Conservation (phyloP, 1,139 yeast species). For the Pneumocystis sp. region DNA sequence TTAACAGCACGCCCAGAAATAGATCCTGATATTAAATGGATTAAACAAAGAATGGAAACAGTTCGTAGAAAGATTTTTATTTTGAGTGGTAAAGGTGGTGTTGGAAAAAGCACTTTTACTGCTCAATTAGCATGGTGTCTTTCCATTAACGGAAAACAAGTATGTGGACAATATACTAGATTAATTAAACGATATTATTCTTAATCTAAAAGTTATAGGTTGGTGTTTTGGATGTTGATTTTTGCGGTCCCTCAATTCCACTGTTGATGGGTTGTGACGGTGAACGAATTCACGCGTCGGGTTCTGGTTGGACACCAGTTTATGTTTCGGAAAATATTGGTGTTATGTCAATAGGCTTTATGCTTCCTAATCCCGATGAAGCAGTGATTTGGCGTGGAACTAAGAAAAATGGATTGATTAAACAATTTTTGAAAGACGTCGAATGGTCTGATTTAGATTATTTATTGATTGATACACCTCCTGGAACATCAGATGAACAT, state of each 20-base stretch:
- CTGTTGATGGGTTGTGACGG: constrained; percentile 86
- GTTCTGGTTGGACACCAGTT: constrained; percentile 92
- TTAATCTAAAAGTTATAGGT: constrained; percentile 37
- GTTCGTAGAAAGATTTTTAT: constrained; percentile 77
- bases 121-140: constrained; percentile 92
- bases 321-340: constrained; percentile 91
- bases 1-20: constrained; percentile 85
- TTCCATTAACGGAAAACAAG: constrained; percentile 60
- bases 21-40: constrained; percentile 81
- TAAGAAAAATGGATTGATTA: constrained; percentile 82
- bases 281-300: constrained; percentile 76
- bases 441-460: constrained; percentile 93
- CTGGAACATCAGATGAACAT: constrained; percentile 97
- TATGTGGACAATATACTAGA: not conserved
- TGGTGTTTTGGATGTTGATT: constrained; percentile 94
- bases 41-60: constrained; percentile 47
- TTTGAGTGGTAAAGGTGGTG: constrained; percentile 94
- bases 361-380: constrained; percentile 86
- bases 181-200: not conserved
- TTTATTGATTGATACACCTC: constrained; percentile 89
- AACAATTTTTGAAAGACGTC: constrained; percentile 86
- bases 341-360: constrained; percentile 86
- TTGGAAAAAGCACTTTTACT: constrained; percentile 91
- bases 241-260: constrained; percentile 95
- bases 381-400: constrained; percentile 97